Conservation (phyloP, 176 grass and related monocot species). For the Paspalum notatum region DNA sequence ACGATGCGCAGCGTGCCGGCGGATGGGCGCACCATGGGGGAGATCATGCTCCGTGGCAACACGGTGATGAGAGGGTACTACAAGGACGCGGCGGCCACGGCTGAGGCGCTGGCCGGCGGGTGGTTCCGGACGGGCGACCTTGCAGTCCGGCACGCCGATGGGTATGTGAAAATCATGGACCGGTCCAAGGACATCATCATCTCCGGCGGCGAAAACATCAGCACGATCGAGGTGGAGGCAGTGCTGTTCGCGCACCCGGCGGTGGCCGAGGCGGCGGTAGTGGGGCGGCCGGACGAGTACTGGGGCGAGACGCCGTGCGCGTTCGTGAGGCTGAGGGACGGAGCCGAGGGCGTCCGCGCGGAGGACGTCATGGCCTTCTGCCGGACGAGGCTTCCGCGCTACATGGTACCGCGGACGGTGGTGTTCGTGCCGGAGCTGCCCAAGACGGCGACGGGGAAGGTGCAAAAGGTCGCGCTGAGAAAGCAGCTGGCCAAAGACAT, state of each 20-base stretch:
- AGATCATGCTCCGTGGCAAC: conserved; percentile 68
- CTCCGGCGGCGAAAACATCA: conserved; percentile 80
- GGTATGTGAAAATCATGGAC: conserved; percentile 64
- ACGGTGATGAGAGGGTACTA: conserved; percentile 71
- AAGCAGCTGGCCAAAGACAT: conserved; percentile 53
- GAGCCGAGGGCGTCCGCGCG: not conserved
- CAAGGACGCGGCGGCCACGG: conserved; percentile 54
- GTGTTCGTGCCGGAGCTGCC: conserved; percentile 62
- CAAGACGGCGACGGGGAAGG: conserved; percentile 73
- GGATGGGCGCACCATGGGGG: conserved; percentile 56
- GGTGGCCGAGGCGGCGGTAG: conserved; percentile 55
- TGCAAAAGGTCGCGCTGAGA: conserved; percentile 57
- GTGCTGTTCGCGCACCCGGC: conserved; percentile 54
- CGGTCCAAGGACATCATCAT: conserved; percentile 67
- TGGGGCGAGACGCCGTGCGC: conserved; percentile 78
- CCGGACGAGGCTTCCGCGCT: conserved; percentile 46
- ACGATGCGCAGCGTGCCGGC: conserved; percentile 61
- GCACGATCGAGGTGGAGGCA: conserved; percentile 62
- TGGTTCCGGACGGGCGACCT: conserved; percentile 63
- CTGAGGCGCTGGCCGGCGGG: conserved; percentile 48
- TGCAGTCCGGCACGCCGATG: conserved; percentile 53
- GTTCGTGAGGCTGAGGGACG: conserved; percentile 57
- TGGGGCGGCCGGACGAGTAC: conserved; percentile 57
- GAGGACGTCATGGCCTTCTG: conserved; percentile 66
- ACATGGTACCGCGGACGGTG: conserved; percentile 56